These are phyloP conservation scores for Cicer arietinum DNA, from an alignment of 306 rosid species.

Conservation along the genomic window DNA sequence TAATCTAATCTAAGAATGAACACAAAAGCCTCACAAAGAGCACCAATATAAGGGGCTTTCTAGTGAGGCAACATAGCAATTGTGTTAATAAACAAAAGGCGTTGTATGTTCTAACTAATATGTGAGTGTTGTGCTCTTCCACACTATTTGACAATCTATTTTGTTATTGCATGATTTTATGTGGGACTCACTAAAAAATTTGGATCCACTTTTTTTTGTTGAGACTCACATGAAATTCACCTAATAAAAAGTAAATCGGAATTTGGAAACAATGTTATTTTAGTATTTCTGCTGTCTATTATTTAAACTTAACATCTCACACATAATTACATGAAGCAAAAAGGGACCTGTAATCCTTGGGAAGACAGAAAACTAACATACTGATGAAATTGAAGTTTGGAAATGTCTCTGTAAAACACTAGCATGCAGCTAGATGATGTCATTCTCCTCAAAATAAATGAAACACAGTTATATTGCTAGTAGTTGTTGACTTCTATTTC, in stretches of 20 bases:
- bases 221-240: not conserved
- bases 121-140: constrained; percentile 14
- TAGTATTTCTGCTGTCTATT: not conserved
- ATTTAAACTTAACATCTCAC: not conserved
- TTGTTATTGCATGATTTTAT: not conserved
- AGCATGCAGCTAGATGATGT: not conserved
- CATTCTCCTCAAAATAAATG: constrained; percentile 8
- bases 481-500: not conserved
- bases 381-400: constrained; percentile 5
- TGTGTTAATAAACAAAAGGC: too few species aligned
- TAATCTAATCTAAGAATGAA: not conserved
- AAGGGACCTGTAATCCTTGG: constrained; percentile 15
- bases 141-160: not conserved
- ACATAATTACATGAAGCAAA: constrained; percentile 21
- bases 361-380: constrained; percentile 14
- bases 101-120: too few species aligned
- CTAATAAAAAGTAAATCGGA: not conserved
- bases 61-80: too few species aligned
- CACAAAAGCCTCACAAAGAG: too few species aligned
- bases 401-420: not conserved
- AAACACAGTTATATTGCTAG: not conserved
- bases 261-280: not conserved
- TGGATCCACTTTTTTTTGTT: not conserved
- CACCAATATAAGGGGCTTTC: too few species aligned
- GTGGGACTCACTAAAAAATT: not conserved